Evolutionary conservation across 2,329 filamentous ascomycete species (phyloP).

Genomic region (Talaromyces atroroseus): DNA sequence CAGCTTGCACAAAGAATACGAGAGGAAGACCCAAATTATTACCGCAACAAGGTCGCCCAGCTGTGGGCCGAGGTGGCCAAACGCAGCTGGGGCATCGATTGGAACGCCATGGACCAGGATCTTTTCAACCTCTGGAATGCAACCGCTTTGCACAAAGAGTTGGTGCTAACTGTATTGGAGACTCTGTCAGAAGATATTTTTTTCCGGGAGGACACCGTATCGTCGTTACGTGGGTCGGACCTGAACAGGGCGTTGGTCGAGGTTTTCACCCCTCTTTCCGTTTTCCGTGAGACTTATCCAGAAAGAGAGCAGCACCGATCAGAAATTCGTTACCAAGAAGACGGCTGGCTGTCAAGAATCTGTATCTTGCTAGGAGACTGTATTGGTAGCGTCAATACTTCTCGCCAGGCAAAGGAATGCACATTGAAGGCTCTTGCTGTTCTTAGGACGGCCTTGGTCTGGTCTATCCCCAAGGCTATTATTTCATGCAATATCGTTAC

Average conservation of each 20-base stretch:
- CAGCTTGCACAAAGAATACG: slow-evolving; percentile 68
- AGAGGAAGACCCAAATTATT: slow-evolving; percentile 68
- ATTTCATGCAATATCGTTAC: slow-evolving; percentile 64
- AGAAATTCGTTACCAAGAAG: slow-evolving; percentile 67
- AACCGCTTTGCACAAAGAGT: slow-evolving; percentile 65
- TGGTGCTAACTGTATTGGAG: slow-evolving; percentile 84
- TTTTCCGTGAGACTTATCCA: slow-evolving; percentile 71
- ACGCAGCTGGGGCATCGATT: slow-evolving; percentile 83
- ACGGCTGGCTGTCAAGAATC: slow-evolving; percentile 82
- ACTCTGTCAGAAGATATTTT: slow-evolving; percentile 92
- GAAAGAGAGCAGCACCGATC: slow-evolving; percentile 60
- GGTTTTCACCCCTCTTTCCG: slow-evolving; percentile 75
- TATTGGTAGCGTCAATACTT: slow-evolving; percentile 60
- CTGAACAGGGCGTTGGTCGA: slow-evolving; percentile 88
- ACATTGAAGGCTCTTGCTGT: slow-evolving; percentile 72
- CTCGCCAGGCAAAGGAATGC: slow-evolving; percentile 62
- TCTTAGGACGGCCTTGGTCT: slow-evolving; percentile 72
- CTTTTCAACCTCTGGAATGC: slow-evolving; percentile 73
- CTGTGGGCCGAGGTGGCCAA: slow-evolving; percentile 95
- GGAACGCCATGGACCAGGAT: slow-evolving; percentile 88
- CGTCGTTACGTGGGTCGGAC: slow-evolving; percentile 73
- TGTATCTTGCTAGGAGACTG: slow-evolving; percentile 69
- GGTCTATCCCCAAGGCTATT: slow-evolving; percentile 81
- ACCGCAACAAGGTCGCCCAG: slow-evolving; percentile 90
- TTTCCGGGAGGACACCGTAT: slow-evolving; percentile 79